A percentile compares a stretch with the other conserved stretches of the same genome.
Evolutionary conservation across 1,284 basidiomycete species (phyloP).

Genomic region (Ceratobasidium sp.): DNA sequence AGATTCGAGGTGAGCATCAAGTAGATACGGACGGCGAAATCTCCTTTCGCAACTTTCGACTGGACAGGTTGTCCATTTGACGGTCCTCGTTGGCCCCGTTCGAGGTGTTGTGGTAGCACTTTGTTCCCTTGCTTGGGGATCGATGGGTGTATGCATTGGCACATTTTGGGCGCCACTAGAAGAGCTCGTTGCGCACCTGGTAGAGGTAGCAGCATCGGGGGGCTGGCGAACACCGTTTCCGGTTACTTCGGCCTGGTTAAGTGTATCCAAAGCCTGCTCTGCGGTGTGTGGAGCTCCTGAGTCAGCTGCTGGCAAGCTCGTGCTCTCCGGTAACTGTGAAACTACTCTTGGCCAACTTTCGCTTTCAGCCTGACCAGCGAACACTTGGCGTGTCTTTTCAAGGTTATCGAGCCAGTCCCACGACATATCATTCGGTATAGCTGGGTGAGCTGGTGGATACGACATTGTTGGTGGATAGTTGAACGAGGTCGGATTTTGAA

Average conservation of each 20-base stretch:
- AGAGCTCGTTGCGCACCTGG: no score
- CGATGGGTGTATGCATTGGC: no score
- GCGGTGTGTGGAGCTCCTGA: no score
- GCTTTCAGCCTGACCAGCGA: no score
- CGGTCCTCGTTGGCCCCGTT: neutral
- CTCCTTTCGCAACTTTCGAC: neutral
- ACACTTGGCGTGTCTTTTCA: neutral
- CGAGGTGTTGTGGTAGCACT: neutral
- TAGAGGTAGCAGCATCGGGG: no score
- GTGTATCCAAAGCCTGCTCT: no score
- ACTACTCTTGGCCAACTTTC: no score
- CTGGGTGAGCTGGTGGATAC: neutral
- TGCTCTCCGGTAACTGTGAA: no score
- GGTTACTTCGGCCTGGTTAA: no score
- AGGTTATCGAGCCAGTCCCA: neutral
- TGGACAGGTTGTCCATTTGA: neutral
- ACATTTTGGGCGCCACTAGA: no score
- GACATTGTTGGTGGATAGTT: neutral
- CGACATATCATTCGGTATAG: neutral
- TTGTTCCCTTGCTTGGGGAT: neutral
- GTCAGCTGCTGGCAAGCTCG: no score
- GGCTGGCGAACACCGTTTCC: no score
- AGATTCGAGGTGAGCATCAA: neutral
- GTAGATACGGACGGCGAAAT: neutral
- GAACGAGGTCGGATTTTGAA: neutral